Conservation (phyloP, 2,329 filamentous ascomycete genomes). For the Westerdykella sp. region DNA sequence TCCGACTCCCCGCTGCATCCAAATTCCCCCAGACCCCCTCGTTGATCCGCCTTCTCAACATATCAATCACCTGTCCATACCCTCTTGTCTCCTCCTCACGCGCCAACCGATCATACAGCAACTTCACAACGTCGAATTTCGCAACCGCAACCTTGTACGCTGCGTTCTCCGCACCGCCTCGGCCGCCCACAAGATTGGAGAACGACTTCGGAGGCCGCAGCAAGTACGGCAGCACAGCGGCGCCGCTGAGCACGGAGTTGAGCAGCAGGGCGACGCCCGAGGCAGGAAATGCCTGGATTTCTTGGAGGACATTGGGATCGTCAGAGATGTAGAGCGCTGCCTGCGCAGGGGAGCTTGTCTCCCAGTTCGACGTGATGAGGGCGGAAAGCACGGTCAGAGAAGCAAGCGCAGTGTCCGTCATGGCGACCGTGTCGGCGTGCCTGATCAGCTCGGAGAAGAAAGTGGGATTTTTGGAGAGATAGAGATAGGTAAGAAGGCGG, state of each 20-base stretch:
- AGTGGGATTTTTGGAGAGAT: conserved; percentile 45
- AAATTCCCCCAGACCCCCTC: conserved; percentile 40
- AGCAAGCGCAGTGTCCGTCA: conserved; percentile 52
- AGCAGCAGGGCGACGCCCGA: conserved; percentile 49
- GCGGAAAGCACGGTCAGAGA: conserved; percentile 49
- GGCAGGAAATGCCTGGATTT: conserved; percentile 25
- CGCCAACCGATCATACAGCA: conserved; percentile 41
- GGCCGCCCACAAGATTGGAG: conserved; percentile 53
- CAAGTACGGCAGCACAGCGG: conserved; percentile 49
- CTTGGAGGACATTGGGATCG: conserved; percentile 42
- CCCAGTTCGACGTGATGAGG: conserved; percentile 52
- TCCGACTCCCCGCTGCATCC: conserved; percentile 39
- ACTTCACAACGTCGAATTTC: conserved; percentile 52
- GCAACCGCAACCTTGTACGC: conserved; percentile 53
- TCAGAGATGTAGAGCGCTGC: too few relatives aligned
- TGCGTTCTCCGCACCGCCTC: conserved; percentile 51
- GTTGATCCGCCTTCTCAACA: conserved; percentile 37
- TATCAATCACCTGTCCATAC: conserved; percentile 37
- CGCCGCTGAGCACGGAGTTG: conserved; percentile 45
- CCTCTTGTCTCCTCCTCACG: conserved; percentile 27
- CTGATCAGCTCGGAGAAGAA: conserved; percentile 49
- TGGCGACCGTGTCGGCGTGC: conserved; percentile 52
- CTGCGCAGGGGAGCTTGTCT: conserved; percentile 29
- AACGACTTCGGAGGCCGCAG: conserved; percentile 53
- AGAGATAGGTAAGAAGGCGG: conserved; percentile 50